Conservation (phyloP, 306 rosid genomes). For the Dalbergia cochinchinensis region DNA sequence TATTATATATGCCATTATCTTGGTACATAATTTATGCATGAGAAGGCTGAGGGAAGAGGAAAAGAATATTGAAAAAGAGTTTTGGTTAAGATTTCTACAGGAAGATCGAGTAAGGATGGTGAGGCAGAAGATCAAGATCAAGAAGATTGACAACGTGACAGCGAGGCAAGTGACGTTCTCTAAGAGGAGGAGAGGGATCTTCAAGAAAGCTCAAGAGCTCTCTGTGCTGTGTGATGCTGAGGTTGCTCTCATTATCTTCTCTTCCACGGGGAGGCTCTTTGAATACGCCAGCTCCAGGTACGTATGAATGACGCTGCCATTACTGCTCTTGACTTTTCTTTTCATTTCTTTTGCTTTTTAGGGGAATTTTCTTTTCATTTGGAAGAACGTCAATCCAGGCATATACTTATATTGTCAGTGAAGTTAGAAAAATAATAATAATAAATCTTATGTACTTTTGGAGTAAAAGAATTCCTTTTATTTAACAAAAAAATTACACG, state of each 20-base stretch:
- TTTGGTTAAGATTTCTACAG: no score
- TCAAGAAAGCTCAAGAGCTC: slow-evolving; percentile 49
- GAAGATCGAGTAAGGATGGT: slow-evolving; percentile 2
- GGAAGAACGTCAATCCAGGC: background rate
- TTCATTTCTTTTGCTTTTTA: background rate
- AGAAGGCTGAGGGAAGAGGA: no score
- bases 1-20: no score
- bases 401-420: background rate
- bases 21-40: no score
- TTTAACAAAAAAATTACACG: no score
- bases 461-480: no score
- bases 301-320: no score
- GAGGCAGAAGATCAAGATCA: slow-evolving; percentile 47
- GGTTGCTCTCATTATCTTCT: slow-evolving; percentile 43
- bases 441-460: no score
- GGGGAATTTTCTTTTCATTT: no score
- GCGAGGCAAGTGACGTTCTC: slow-evolving; percentile 51
- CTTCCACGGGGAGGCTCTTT: slow-evolving; percentile 40
- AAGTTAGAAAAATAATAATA: no score
- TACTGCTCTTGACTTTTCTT: background rate
- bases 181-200: slow-evolving; percentile 44
- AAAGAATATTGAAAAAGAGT: no score
- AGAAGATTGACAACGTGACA: slow-evolving; percentile 45
- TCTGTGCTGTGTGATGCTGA: slow-evolving; percentile 47
- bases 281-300: slow-evolving; percentile 41